These are phyloP conservation scores for Clitoria ternatea DNA, from an alignment of 306 rosid genomes.

Conservation along the genomic window DNA sequence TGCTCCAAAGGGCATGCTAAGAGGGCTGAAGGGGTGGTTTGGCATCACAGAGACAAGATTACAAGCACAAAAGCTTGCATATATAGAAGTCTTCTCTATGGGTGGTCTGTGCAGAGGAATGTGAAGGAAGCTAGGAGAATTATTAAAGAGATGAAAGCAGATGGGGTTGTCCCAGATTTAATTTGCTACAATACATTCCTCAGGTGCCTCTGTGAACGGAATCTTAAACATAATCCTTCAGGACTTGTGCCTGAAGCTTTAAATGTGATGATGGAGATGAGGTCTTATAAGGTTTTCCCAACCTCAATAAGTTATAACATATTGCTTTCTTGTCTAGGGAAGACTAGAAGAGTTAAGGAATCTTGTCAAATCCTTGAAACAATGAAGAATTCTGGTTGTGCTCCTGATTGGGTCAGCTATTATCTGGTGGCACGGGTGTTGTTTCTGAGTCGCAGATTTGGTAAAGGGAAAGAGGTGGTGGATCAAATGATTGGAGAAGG, in stretches of 20 bases:
- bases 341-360: slow-evolving; percentile 75
- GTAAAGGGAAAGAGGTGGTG: slow-evolving; percentile 66
- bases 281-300: slow-evolving; percentile 46
- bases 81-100: slow-evolving; percentile 67
- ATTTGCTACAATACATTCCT: slow-evolving; percentile 70
- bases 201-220: slow-evolving; percentile 67
- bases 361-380: slow-evolving; percentile 58
- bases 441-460: slow-evolving; percentile 66
- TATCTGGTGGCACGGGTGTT: slow-evolving; percentile 64
- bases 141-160: slow-evolving; percentile 69
- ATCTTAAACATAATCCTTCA: slow-evolving; percentile 64
- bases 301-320: slow-evolving; percentile 65
- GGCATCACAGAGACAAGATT: slow-evolving; percentile 73
- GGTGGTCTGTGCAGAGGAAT: slow-evolving; percentile 77
- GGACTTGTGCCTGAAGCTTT: slow-evolving; percentile 83
- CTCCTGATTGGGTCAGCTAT: slow-evolving; percentile 68
- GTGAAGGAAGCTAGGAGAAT: slow-evolving; percentile 80
- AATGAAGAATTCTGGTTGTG: slow-evolving; percentile 53
- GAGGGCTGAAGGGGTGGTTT: slow-evolving; percentile 80
- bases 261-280: slow-evolving; percentile 88
- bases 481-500: slow-evolving; percentile 69
- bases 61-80: slow-evolving; percentile 37
- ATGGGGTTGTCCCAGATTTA: slow-evolving; percentile 57
- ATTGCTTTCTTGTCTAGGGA: slow-evolving; percentile 67
- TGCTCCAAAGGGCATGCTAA: slow-evolving; percentile 76